A percentile compares a stretch with the other conserved stretches of the same genome.
Evolutionary conservation across 192 early-diverging fungal genomes (phyloP).

Genomic region (Coemansia sp.): DNA sequence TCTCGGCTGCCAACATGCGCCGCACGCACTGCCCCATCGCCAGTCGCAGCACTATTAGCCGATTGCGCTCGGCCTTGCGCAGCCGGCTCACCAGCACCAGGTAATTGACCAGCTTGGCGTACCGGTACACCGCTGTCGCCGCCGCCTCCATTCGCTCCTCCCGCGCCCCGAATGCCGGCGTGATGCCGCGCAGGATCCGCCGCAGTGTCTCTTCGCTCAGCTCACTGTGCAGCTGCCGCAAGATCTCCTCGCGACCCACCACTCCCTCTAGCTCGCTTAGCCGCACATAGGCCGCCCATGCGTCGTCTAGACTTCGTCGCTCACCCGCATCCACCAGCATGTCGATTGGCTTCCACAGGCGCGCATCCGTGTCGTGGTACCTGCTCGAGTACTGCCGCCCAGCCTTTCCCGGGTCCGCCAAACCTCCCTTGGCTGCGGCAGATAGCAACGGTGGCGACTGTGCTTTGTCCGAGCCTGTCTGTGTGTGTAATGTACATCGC

Average conservation of each 20-base stretch:
- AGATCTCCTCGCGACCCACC: no score
- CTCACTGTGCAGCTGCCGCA: background rate
- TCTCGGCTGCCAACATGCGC: slow-evolving; percentile 10
- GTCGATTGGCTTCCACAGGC: background rate
- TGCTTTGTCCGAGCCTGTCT: no score
- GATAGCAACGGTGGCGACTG: no score
- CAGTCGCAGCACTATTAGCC: slow-evolving; percentile 22
- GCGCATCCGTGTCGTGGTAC: no score
- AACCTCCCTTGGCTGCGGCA: slow-evolving; percentile 7
- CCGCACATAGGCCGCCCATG: background rate
- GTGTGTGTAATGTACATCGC: no score
- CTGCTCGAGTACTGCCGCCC: no score
- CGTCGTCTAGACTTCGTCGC: background rate
- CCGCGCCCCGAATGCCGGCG: background rate
- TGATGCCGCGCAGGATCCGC: background rate
- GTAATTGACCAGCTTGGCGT: slow-evolving; percentile 36
- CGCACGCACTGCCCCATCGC: slow-evolving; percentile 46
- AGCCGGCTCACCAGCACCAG: slow-evolving; percentile 26
- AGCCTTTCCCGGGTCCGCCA: no score
- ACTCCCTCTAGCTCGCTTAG: background rate
- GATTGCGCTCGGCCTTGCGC: slow-evolving; percentile 19
- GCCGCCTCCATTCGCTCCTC: slow-evolving; percentile 8
- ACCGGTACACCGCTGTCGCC: slow-evolving; percentile 23
- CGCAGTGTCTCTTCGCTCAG: background rate
- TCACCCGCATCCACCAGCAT: background rate